Percentiles rank a stretch among this genome's conserved stretches.
phyloP scores from a whole-genome alignment of 495 filamentous ascomycete genomes.

The Usnea hakonensis region DNA sequence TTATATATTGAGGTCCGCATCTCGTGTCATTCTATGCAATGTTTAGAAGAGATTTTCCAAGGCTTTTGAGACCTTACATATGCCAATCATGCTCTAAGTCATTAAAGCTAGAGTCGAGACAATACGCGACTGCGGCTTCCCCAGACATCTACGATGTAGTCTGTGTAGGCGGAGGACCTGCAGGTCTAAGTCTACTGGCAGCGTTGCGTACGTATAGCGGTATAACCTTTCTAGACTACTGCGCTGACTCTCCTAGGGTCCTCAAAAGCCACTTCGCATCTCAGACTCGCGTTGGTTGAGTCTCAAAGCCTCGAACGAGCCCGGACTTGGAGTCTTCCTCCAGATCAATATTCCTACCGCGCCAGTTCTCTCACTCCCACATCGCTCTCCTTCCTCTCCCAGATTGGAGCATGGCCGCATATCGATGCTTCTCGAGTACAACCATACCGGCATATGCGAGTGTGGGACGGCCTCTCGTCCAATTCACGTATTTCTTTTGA shows the following conservation, averaged over 20 bases:
- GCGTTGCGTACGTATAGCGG: slow-evolving; percentile 60
- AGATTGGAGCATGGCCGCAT: slow-evolving; percentile 84
- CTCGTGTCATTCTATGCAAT: neutral
- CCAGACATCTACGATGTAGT: slow-evolving; percentile 78
- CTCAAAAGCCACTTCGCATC: slow-evolving; percentile 61
- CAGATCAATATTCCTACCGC: slow-evolving; percentile 76
- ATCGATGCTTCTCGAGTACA: slow-evolving; percentile 64
- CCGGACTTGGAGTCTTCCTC: slow-evolving; percentile 54
- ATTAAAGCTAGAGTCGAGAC: slow-evolving; percentile 10
- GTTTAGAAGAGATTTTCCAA: neutral
- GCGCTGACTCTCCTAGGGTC: slow-evolving; percentile 39
- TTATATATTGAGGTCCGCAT: neutral
- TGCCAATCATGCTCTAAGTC: slow-evolving; percentile 18
- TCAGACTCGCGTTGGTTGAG: slow-evolving; percentile 86
- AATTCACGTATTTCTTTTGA: slow-evolving; percentile 84
- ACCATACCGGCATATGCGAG: slow-evolving; percentile 84
- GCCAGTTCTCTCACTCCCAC: slow-evolving; percentile 89
- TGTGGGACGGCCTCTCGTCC: slow-evolving; percentile 92
- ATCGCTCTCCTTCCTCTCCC: slow-evolving; percentile 60
- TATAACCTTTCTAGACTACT: neutral
- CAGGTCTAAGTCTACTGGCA: slow-evolving; percentile 78
- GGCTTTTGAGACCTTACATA: slow-evolving; percentile 10
- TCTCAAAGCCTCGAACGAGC: slow-evolving; percentile 68
- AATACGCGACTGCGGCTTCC: slow-evolving; percentile 16
- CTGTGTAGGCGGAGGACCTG: slow-evolving; percentile 93